Evolutionary conservation across 2,329 filamentous ascomycete species (phyloP).

Genomic region (Diplodia scrobiculata): DNA sequence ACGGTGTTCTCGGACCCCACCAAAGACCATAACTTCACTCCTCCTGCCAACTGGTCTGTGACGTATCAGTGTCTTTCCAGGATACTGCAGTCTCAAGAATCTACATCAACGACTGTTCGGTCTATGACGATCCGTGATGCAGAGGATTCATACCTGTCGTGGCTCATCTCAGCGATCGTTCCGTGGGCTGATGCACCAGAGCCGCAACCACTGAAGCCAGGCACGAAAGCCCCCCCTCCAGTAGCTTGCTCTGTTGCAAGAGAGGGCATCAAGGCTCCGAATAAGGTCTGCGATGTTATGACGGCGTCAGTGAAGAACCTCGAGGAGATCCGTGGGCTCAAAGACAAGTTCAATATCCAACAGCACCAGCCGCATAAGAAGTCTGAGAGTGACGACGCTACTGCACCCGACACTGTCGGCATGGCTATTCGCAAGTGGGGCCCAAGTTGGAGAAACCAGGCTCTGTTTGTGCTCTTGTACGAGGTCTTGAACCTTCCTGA

Average conservation of each 20-base stretch:
- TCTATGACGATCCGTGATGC: slow-evolving; percentile 60
- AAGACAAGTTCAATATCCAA: slow-evolving; percentile 55
- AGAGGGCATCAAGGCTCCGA: slow-evolving; percentile 78
- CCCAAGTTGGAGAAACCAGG: slow-evolving; percentile 69
- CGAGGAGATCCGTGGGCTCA: slow-evolving; percentile 63
- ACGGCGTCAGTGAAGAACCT: slow-evolving; percentile 65
- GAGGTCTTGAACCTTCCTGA: slow-evolving; percentile 56
- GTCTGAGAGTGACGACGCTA: slow-evolving; percentile 47
- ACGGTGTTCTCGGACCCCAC: slow-evolving; percentile 73
- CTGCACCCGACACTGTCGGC: slow-evolving; percentile 65
- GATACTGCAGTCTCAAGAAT: slow-evolving; percentile 1
- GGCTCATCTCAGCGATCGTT: slow-evolving; percentile 72
- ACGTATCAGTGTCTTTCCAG: slow-evolving; percentile 64
- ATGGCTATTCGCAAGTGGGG: slow-evolving; percentile 77
- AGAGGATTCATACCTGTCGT: slow-evolving; percentile 70
- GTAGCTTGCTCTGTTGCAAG: slow-evolving; percentile 66
- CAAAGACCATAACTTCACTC: slow-evolving; percentile 54
- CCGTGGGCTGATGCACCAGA: slow-evolving; percentile 66
- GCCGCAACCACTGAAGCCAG: slow-evolving; percentile 42
- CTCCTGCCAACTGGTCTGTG: slow-evolving; percentile 63
- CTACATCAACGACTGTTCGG: slow-evolving; percentile 6
- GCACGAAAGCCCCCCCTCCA: slow-evolving; percentile 59
- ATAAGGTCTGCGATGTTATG: slow-evolving; percentile 71
- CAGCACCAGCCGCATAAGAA: slow-evolving; percentile 51
- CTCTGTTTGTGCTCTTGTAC: slow-evolving; percentile 66